A percentile compares a stretch with the other conserved stretches of the same genome.
phyloP scores from a whole-genome alignment of 139 green algal genomes.

The Klebsormidium nitens region DNA sequence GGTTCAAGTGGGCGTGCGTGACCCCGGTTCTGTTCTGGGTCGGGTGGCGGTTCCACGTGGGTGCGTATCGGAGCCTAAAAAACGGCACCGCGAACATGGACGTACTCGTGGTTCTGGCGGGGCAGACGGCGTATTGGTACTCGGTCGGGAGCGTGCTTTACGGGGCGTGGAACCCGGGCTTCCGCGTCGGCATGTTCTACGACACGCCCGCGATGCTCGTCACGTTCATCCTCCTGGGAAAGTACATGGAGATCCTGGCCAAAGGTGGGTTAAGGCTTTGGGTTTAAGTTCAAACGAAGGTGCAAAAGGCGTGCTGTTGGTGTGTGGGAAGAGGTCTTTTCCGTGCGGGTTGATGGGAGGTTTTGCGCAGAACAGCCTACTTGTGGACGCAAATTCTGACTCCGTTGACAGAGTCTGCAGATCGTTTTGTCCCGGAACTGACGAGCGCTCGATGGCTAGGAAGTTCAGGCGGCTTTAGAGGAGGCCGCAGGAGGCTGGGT shows the following conservation, averaged over 20 bases:
- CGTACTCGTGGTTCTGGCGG: conserved; percentile 92
- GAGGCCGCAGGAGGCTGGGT: no score
- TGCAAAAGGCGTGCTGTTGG: no score
- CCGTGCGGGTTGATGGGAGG: no score
- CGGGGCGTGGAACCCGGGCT: conserved; percentile 45
- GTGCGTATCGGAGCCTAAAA: conserved; percentile 63
- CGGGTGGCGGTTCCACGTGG: conserved; percentile 88
- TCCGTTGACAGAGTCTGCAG: no score
- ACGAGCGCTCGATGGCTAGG: no score
- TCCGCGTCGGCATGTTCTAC: conserved; percentile 86
- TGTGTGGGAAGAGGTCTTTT: no score
- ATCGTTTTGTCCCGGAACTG: no score
- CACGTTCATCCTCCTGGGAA: conserved; percentile 92
- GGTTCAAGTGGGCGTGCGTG: conserved; percentile 76
- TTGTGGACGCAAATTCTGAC: no score
- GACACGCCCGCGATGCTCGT: conserved; percentile 96
- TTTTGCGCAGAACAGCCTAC: no score
- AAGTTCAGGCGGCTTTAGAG: no score
- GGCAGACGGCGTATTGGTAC: conserved; percentile 89
- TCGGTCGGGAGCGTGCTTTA: conserved; percentile 75
- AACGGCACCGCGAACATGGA: conserved; percentile 93
- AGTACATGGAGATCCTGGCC: conserved; percentile 81
- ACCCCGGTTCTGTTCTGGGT: conserved; percentile 88
- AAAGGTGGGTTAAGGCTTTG: no score
- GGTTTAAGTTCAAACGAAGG: conserved; percentile 60